Evolutionary conservation across 2,329 filamentous ascomycete species (phyloP).

Genomic region (Exophiala spinifera): DNA sequence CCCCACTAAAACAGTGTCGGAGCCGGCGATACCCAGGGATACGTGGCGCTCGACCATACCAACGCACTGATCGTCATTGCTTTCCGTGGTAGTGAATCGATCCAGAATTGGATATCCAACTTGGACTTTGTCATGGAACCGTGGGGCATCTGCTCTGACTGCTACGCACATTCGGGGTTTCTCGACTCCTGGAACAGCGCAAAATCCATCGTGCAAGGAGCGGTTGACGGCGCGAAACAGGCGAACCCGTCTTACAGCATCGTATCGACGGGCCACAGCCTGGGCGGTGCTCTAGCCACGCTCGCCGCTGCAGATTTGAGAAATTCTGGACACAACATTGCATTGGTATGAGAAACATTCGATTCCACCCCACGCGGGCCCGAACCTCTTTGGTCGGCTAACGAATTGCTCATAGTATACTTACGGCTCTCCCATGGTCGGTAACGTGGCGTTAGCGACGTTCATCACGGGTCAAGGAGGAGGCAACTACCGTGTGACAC

Average conservation of each 20-base stretch:
- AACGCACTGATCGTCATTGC: conserved; percentile 38
- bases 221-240: conserved; percentile 36
- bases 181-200: conserved; percentile 44
- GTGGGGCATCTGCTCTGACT: conserved; percentile 45
- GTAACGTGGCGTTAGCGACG: conserved; percentile 37
- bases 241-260: conserved; percentile 43
- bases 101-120: conserved; percentile 34
- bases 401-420: conserved; percentile 35
- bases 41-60: conserved; percentile 45
- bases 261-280: conserved; percentile 50
- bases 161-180: conserved; percentile 47
- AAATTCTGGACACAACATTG: conserved; percentile 39
- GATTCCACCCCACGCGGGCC: background rate
- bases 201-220: conserved; percentile 37
- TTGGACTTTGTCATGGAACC: conserved; percentile 30
- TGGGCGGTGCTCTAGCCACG: conserved; percentile 51
- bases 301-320: conserved; percentile 48
- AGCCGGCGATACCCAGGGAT: conserved; percentile 44
- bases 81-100: conserved; percentile 35
- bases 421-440: conserved; percentile 44
- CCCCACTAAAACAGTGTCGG: conserved; percentile 32
- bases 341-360: conserved; percentile 39
- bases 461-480: conserved; percentile 38
- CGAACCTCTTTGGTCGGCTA: background rate
- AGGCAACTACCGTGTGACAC: conserved; percentile 38